phyloP scores from a whole-genome alignment of 2,329 filamentous ascomycete genomes.

The Botrytis byssoidea region DNA sequence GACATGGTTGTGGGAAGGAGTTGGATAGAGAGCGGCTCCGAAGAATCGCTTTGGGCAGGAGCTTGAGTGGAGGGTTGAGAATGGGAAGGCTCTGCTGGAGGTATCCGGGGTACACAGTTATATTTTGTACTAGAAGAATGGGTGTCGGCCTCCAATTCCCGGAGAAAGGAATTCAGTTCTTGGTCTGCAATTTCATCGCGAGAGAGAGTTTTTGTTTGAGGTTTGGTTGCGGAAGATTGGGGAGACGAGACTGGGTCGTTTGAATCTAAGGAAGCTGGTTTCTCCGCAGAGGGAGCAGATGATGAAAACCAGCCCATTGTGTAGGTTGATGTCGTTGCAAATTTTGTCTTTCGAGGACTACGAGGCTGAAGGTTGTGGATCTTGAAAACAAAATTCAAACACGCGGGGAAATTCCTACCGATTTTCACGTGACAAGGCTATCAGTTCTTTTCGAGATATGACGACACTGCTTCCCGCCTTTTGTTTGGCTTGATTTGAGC shows the following conservation, averaged over 20 bases:
- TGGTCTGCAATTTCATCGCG: conserved; percentile 38
- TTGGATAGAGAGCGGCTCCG: conserved; percentile 57
- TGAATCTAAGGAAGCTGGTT: neutral
- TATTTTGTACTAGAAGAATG: conserved; percentile 33
- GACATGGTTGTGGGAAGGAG: conserved; percentile 81
- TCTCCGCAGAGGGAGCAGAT: conserved; percentile 32
- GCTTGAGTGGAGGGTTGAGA: neutral
- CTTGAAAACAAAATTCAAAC: conserved; percentile 6
- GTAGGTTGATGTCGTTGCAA: conserved; percentile 20
- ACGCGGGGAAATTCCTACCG: conserved; percentile 16
- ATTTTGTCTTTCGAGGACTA: conserved; percentile 17
- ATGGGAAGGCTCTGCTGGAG: conserved; percentile 13
- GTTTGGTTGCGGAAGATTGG: conserved; percentile 24
- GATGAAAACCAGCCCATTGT: conserved; percentile 65
- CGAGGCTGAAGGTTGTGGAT: conserved; percentile 23
- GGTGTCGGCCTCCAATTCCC: conserved; percentile 37
- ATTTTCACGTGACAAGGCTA: conserved; percentile 13
- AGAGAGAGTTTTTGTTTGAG: conserved; percentile 26
- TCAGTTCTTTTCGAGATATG: conserved; percentile 25
- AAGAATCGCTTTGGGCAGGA: conserved; percentile 24
- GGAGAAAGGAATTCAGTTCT: conserved; percentile 39
- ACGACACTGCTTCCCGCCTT: conserved; percentile 22
- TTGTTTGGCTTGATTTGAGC: neutral
- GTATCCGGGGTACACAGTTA: conserved; percentile 31
- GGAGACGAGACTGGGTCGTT: conserved; percentile 21